Evolutionary conservation across 2,329 filamentous ascomycete genomes (phyloP), one percentile per base, ranked within the genome.

Genomic region (Chrysoporthe puriensis): DNA sequence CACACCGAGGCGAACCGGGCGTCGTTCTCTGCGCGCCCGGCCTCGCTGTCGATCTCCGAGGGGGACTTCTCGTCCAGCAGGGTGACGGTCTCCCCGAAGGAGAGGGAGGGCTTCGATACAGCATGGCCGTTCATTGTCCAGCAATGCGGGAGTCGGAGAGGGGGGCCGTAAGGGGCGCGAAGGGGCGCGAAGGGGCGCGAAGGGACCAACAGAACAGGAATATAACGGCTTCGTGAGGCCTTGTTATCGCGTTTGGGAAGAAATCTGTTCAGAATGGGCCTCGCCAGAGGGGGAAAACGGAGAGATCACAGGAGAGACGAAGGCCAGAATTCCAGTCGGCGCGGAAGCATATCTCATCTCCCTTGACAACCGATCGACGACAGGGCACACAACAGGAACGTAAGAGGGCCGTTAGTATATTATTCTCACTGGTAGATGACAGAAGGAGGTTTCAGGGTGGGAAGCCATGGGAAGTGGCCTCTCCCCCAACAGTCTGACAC

Each of bases 31-130:
- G 75, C 73, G 64, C 76, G 75, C 66, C 78, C 79, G 68, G 74
- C 73, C 60, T 77, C 82, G 72, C 80, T 83, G 62, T 84, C 82
- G 56, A 76, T 72, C 63, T 85, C 83, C 14, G 81, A 82, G 26
- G 77, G 64, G 18, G 77, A 76, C 68, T 78, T 79, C 63, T 83
- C 80, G n/a, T 84, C 80, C 43, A 84, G 74, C 44, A 85, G 76
- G 16, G 76, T 76, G 65, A 80, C 74, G 71, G 80, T 83, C 76
- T 85, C 83, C 74, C 84, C 81, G 63, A 79, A 74, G 21, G 60
- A 76, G 69, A 77, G 74, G 44, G 77, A 76, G 69, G 75, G 73
- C 62, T 73, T 76, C n/a, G 75, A 76, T 32, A 74, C 70, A 67
- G 76, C 76, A 73, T 79, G 76, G 67, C 76, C 76, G 71, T 77